Conservation (phyloP, 1,284 basidiomycete genomes). For the Ganoderma resinaceum region DNA sequence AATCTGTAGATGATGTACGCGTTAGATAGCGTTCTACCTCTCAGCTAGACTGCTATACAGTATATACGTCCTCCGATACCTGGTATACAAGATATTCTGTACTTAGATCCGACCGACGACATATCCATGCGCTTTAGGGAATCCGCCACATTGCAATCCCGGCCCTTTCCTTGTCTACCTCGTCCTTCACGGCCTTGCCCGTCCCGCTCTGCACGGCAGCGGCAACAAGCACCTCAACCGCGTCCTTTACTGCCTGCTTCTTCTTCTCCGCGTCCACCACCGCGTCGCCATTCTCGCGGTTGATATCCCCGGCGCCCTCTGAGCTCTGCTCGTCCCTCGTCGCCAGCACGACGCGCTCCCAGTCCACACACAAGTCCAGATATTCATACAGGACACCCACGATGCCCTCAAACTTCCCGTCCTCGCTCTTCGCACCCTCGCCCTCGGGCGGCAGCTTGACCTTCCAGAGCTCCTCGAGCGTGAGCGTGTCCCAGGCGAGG, state of each 20-base stretch:
- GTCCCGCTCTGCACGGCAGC: slow-evolving; percentile 59
- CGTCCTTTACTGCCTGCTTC: slow-evolving; percentile 51
- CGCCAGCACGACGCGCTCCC: slow-evolving; percentile 54
- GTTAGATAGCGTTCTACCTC: not conserved
- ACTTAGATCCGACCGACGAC: not conserved
- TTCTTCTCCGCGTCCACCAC: slow-evolving; percentile 39
- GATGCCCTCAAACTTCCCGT: slow-evolving; percentile 54
- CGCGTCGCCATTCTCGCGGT: slow-evolving; percentile 27
- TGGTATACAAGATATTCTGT: not conserved
- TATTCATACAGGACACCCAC: slow-evolving; percentile 64
- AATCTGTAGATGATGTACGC: not conserved
- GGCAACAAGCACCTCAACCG: slow-evolving; percentile 57
- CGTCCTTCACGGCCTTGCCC: slow-evolving; percentile 62
- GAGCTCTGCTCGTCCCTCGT: slow-evolving; percentile 22
- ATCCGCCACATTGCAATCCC: slow-evolving; percentile 72
- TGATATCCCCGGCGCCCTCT: slow-evolving; percentile 28
- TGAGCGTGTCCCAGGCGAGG: slow-evolving; percentile 66
- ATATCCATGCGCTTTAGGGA: slow-evolving; percentile 40
- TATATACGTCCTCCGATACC: not conserved
- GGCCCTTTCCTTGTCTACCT: slow-evolving; percentile 61
- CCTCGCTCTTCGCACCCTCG: slow-evolving; percentile 39
- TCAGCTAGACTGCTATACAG: not conserved
- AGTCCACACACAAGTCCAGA: slow-evolving; percentile 66
- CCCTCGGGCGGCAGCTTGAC: slow-evolving; percentile 50
- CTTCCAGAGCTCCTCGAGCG: slow-evolving; percentile 63